Evolutionary conservation across 805 yeast species (phyloP).

Genomic region (Schizosaccharomyces osmophilus): DNA sequence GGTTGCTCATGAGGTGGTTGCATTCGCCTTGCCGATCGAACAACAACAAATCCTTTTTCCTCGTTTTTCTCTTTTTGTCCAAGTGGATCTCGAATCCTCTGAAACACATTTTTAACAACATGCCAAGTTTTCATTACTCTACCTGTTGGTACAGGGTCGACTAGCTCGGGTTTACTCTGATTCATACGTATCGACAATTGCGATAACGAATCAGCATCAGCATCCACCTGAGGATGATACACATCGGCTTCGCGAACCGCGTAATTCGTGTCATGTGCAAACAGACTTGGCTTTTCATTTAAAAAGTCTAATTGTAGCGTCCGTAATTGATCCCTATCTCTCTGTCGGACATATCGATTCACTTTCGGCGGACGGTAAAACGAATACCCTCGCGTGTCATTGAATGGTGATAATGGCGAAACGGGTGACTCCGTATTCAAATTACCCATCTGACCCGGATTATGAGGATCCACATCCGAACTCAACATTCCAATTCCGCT

Average conservation of each 20-base stretch:
- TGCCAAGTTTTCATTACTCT: not conserved
- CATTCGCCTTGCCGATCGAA: not conserved
- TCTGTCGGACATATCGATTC: not conserved
- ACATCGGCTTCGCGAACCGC: slow-evolving; percentile 2
- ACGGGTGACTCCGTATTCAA: not conserved
- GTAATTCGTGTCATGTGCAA: not conserved
- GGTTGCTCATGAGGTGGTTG: no score
- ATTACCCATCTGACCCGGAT: not conserved
- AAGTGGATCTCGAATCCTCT: no score
- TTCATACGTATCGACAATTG: not conserved
- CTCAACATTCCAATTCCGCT: not conserved
- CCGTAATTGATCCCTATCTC: not conserved
- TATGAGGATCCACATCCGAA: not conserved
- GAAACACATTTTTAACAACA: not conserved
- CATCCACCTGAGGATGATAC: not conserved
- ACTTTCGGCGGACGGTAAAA: not conserved
- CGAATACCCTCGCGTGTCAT: not conserved
- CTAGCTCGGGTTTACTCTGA: not conserved
- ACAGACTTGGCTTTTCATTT: not conserved
- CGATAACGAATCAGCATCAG: not conserved
- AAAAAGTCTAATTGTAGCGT: not conserved
- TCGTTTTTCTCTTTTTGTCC: no score
- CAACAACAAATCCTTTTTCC: not conserved
- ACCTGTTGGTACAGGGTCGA: not conserved
- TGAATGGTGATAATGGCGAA: not conserved